phyloP scores from a whole-genome alignment of 169 alveolate genomes.

The Babesia gibsoni region DNA sequence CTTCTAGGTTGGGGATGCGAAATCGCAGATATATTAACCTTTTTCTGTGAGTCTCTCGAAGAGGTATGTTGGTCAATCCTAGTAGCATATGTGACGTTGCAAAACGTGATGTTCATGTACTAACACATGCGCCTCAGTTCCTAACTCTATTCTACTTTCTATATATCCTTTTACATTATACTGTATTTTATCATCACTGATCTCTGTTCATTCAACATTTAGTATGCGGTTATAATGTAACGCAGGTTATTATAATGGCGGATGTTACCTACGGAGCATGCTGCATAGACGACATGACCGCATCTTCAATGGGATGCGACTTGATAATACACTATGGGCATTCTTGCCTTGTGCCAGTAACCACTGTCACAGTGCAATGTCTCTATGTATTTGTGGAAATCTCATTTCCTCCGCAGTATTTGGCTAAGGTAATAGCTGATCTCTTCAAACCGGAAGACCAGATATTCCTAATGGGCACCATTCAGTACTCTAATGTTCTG shows the following conservation, averaged over 20 bases:
- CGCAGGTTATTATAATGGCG: slow-evolving; percentile 75
- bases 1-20: slow-evolving; percentile 82
- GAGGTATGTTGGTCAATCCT: slow-evolving; percentile 69
- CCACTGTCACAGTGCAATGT: slow-evolving; percentile 75
- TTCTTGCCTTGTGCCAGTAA: slow-evolving; percentile 95
- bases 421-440: slow-evolving; percentile 79
- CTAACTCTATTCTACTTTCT: too few relatives aligned
- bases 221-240: too few relatives aligned
- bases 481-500: slow-evolving; percentile 80
- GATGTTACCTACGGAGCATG: slow-evolving; percentile 99
- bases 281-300: slow-evolving; percentile 97
- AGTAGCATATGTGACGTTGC: too few relatives aligned
- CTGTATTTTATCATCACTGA: too few relatives aligned
- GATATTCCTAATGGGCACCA: slow-evolving; percentile 87
- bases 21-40: slow-evolving; percentile 87
- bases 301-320: slow-evolving; percentile 87
- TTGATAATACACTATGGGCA: slow-evolving; percentile 98
- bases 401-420: slow-evolving; percentile 83
- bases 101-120: too few relatives aligned
- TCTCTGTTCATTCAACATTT: too few relatives aligned
- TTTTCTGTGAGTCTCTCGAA: slow-evolving; percentile 74
- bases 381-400: slow-evolving; percentile 96
- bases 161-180: too few relatives aligned
- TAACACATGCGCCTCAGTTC: too few relatives aligned
- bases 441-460: slow-evolving; percentile 69